Base-by-base conservation (phyloP, 2,329 filamentous ascomycete genomes). In the Periglandula ipomoeae region DNA sequence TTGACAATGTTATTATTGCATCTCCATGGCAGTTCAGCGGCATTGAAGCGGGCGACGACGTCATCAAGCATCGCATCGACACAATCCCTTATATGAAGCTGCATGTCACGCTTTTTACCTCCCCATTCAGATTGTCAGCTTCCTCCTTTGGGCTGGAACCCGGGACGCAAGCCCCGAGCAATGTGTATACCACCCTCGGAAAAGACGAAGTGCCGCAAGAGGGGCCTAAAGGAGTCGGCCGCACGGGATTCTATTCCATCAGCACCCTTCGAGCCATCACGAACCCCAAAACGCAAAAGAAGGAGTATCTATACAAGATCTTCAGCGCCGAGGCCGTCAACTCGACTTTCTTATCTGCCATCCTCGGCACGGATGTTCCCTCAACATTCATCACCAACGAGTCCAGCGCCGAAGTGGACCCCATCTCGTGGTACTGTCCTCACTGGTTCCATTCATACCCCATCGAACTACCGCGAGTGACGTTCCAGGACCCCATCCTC, bases 101-200 rank as follows among this genome's bases (percentile, higher is more conserved):
- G 0, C 85, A 97, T 60, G 91, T 96, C 46, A 97, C 91, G 0
- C 78, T 97, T 1, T 91, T 98, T 59, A 75, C 90, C 0, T 87
- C 89, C 0, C 82, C 87, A 0, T 79, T 82, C 56, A 74, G 70
- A n/a, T 75, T 95, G n/a, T 82, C 79, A 19, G 76, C 85, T 0
- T 64, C 64, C 3, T 89, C 82, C 61, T 97, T 97, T 71, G 79
- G 80, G 49, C 72, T 94, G 2, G 60, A 72, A 2, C 62, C 74
- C 0, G 74, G 68, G n/a, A 67, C 71, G 26, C 63, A 70, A 15
- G 79, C 85, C 0, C 93, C 93, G 0, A 81, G 80, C 51, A 81
- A 79, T 19, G 78, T 98, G 42, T 79, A 96, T 46, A 97, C 93
- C 0, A 97, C 91, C 0, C 76, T 96, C 0, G 79, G 77, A 2